A percentile compares a stretch with the other conserved stretches of the same genome.
phyloP scores from a whole-genome alignment of 768 basidiomycete species.

The Mycena venus region DNA sequence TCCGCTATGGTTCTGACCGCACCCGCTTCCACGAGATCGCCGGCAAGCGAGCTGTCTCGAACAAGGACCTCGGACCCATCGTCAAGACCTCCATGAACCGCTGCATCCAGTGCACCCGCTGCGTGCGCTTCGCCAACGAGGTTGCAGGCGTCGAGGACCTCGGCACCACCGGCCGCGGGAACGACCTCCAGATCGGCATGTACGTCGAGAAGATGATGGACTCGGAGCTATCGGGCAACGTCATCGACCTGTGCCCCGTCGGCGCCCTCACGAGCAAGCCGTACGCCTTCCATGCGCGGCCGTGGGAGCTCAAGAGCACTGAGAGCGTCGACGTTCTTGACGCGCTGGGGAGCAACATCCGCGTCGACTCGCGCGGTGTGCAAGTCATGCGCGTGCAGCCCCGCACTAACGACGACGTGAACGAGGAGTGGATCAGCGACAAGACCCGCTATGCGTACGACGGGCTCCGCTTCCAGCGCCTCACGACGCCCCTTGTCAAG shows the following conservation, averaged over 20 bases:
- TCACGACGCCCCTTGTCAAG: conserved; percentile 93
- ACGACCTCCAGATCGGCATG: conserved; percentile 98
- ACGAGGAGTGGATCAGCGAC: conserved; percentile 99
- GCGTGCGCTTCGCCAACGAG: conserved; percentile 98
- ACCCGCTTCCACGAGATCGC: conserved; percentile 98
- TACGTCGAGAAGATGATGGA: conserved; percentile 98
- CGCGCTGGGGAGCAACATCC: conserved; percentile 96
- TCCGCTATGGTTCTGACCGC: conserved; percentile 98
- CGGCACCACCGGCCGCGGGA: conserved; percentile 96
- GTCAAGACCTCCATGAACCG: conserved; percentile 99
- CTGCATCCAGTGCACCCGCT: conserved; percentile 99
- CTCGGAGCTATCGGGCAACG: conserved; percentile 97
- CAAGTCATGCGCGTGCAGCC: conserved; percentile 99
- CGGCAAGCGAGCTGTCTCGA: conserved; percentile 97
- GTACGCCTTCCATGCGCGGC: conserved; percentile 96
- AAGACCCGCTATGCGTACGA: conserved; percentile 98
- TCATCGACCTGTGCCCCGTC: conserved; percentile 97
- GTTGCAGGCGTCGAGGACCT: conserved; percentile 98
- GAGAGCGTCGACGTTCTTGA: conserved; percentile 97
- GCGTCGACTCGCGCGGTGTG: conserved; percentile 94
- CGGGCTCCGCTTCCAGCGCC: conserved; percentile 93
- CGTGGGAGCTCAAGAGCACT: conserved; percentile 99
- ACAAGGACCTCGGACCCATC: conserved; percentile 97
- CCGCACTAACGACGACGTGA: conserved; percentile 95
- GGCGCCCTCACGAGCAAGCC: conserved; percentile 99